Evolutionary conservation across 2,329 filamentous ascomycete species (phyloP).

Genomic region (Ophiocordyceps polyrhachis-furcata): DNA sequence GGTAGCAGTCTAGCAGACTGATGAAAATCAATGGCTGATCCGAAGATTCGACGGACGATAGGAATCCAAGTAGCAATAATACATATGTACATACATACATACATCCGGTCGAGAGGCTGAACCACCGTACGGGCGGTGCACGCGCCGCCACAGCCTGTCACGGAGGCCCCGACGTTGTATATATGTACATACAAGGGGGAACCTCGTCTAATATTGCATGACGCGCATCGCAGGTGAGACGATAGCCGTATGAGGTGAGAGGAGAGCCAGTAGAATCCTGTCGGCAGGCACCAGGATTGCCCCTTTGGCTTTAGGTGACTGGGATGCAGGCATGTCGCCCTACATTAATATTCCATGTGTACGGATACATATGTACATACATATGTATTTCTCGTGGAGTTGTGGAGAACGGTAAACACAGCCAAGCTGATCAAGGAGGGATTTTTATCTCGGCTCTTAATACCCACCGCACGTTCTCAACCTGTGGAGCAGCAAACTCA

Average conservation of each 20-base stretch:
- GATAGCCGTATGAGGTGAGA: not conserved
- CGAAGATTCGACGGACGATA: not conserved
- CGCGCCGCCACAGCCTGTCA: too few species aligned
- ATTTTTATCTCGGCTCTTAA: not conserved
- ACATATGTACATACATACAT: too few species aligned
- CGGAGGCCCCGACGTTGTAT: too few species aligned
- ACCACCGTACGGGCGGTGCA: too few species aligned
- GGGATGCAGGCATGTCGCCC: too few species aligned
- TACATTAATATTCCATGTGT: too few species aligned
- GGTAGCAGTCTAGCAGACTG: too few species aligned
- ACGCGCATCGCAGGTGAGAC: not conserved
- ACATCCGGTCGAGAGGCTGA: too few species aligned
- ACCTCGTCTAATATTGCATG: not conserved
- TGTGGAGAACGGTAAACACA: not conserved
- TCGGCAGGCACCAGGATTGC: not conserved
- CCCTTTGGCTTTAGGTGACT: too few species aligned
- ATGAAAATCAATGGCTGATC: too few species aligned
- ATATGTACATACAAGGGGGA: too few species aligned
- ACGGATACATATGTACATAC: not conserved
- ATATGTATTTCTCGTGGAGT: not conserved
- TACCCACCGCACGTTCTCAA: not conserved
- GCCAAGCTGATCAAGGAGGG: not conserved
- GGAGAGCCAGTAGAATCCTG: not conserved
- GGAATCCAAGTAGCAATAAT: not conserved
- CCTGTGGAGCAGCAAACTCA: not conserved